Conservation (phyloP, 768 basidiomycete genomes). For the Amanita pseudoporphyria region DNA sequence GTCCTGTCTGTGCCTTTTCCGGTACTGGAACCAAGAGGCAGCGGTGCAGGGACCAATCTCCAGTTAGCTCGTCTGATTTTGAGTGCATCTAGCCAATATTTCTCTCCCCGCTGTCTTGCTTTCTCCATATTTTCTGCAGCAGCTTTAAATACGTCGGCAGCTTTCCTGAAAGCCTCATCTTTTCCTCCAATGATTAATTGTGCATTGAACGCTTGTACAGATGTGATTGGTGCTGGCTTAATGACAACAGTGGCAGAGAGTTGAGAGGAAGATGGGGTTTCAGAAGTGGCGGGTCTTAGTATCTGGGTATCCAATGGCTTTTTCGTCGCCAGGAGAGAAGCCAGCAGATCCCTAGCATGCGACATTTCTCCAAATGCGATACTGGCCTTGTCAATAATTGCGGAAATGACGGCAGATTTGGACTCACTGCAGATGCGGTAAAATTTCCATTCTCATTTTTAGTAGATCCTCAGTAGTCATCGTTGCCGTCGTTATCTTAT, state of each 20-base stretch:
- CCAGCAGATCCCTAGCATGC: constrained; percentile 62
- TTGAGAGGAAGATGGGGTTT: constrained; percentile 13
- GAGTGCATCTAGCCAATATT: constrained; percentile 77
- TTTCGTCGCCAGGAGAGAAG: constrained; percentile 40
- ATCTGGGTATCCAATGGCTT: constrained; percentile 13
- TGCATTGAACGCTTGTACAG: constrained; percentile 63
- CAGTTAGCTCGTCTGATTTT: constrained; percentile 71
- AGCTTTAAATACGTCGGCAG: constrained; percentile 57
- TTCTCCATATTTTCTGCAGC: constrained; percentile 65
- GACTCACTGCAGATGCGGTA: constrained; percentile 67
- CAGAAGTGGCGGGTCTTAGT: constrained; percentile 8
- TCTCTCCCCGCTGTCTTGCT: constrained; percentile 50
- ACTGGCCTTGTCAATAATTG: constrained; percentile 25
- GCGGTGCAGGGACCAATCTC: constrained; percentile 71
- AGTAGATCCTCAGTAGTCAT: constrained; percentile 70
- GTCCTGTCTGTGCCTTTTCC: constrained; percentile 77
- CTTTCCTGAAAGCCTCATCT: constrained; percentile 69
- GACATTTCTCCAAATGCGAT: constrained; percentile 75
- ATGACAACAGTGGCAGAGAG: constrained; percentile 57
- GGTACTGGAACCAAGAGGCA: constrained; percentile 57
- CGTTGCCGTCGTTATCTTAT: constrained; percentile 24
- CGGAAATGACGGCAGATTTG: background rate
- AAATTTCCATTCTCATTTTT: constrained; percentile 64
- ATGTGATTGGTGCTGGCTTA: constrained; percentile 55
- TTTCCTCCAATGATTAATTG: constrained; percentile 71